These are phyloP conservation scores for Fraxinus greggii DNA, from an alignment of 305 asterid genomes.

Conservation along the genomic window DNA sequence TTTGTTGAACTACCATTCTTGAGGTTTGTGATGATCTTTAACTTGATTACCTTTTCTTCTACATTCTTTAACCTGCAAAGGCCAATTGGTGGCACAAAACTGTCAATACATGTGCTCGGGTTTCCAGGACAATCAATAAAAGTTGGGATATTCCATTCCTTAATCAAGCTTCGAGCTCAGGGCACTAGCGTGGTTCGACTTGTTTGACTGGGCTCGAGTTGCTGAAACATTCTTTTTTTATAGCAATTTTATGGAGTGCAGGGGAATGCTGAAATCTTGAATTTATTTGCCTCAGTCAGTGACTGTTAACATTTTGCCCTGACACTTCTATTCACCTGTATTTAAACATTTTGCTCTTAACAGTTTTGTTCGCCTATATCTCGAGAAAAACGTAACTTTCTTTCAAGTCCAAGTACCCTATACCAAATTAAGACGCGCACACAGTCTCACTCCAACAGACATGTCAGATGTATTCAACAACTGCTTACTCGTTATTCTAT, in stretches of 20 bases:
- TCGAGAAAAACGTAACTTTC: not conserved
- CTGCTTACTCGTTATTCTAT: not conserved
- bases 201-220: not conserved
- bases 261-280: not conserved
- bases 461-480: not conserved
- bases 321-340: not conserved
- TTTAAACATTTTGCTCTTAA: not conserved
- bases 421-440: not conserved
- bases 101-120: not conserved
- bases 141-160: not conserved
- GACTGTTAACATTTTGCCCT: not conserved
- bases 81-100: not conserved
- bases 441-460: not conserved
- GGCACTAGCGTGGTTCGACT: not conserved
- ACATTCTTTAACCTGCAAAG: not conserved
- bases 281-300: not conserved
- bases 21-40: not conserved
- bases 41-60: not conserved
- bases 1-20: not conserved
- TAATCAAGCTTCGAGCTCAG: not conserved
- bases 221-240: not conserved
- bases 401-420: not conserved
- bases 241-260: not conserved
- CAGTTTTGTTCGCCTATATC: not conserved
- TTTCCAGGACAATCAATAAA: not conserved